Conservation (phyloP, 83 land plant species). For the Diphasiastrum complanatum region DNA sequence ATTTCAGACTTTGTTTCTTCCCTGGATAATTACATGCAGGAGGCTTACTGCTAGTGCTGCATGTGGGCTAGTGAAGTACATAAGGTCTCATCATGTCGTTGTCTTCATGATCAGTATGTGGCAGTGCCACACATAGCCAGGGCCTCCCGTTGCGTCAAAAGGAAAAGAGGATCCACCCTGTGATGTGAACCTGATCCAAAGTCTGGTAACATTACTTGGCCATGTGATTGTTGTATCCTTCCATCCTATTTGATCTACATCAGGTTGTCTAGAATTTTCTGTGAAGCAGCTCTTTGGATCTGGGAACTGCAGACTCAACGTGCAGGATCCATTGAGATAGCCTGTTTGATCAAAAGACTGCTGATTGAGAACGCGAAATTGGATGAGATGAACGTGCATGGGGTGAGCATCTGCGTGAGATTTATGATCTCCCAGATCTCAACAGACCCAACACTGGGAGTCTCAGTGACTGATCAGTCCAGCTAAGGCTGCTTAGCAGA, state of each 20-base stretch:
- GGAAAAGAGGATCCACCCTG: too few relatives aligned
- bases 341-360: neutral
- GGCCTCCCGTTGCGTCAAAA: conserved; percentile 4
- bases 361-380: neutral
- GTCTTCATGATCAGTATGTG: conserved; percentile 8
- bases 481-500: neutral
- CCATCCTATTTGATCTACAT: conserved; percentile 2
- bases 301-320: neutral
- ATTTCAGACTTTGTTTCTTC: too few relatives aligned
- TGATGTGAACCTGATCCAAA: too few relatives aligned
- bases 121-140: conserved; percentile 16
- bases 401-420: too few relatives aligned
- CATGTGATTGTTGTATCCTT: conserved; percentile 11
- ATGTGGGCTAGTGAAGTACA: too few relatives aligned
- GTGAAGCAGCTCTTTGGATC: conserved; percentile 9
- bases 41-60: too few relatives aligned
- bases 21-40: too few relatives aligned
- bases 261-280: neutral
- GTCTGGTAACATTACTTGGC: too few relatives aligned
- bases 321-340: neutral
- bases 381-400: conserved; percentile 6
- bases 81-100: conserved; percentile 11
- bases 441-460: neutral
- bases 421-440: neutral
- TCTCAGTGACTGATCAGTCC: neutral